phyloP scores from a whole-genome alignment of 352 stramenopile species.

The Globisporangium canariense region DNA sequence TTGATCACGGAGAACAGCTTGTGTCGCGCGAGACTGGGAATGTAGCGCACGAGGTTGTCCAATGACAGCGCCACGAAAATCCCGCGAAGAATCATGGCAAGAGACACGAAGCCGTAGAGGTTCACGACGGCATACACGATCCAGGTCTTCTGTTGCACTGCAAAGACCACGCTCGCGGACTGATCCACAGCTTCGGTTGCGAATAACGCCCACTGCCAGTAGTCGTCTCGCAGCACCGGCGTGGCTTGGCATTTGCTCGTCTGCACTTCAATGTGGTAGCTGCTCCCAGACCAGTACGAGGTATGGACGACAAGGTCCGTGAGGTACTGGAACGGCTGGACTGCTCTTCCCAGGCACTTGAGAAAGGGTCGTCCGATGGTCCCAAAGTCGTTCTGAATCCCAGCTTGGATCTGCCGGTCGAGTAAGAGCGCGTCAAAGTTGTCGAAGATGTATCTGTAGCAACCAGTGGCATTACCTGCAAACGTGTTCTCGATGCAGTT shows the following conservation, averaged over 20 bases:
- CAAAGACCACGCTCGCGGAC: conserved; percentile 32
- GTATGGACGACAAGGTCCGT: conserved; percentile 53
- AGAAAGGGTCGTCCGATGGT: conserved; percentile 37
- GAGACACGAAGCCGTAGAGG: conserved; percentile 38
- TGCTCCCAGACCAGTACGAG: conserved; percentile 45
- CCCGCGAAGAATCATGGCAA: conserved; percentile 38
- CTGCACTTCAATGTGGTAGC: conserved; percentile 44
- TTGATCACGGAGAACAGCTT: conserved; percentile 28
- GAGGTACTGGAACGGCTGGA: conserved; percentile 39
- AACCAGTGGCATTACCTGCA: conserved; percentile 23
- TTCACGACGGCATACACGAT: conserved; percentile 24
- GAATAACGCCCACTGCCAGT: conserved; percentile 46
- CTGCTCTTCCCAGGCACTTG: conserved; percentile 35
- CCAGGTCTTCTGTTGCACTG: conserved; percentile 27
- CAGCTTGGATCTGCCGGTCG: conserved; percentile 30
- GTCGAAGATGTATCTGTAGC: conserved; percentile 45
- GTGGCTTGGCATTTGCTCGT: conserved; percentile 41
- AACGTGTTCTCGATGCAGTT: conserved; percentile 19
- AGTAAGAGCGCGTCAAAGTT: conserved; percentile 35
- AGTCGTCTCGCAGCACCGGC: conserved; percentile 28
- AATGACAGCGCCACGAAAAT: conserved; percentile 38
- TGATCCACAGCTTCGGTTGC: conserved; percentile 33
- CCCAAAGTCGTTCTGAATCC: conserved; percentile 35
- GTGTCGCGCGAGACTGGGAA: conserved; percentile 20
- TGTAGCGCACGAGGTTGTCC: conserved; percentile 31